Percentiles rank a stretch among this genome's conserved stretches.
These are phyloP conservation scores for Beauveria varroae DNA, from an alignment of 2,329 filamentous ascomycete species.

Conservation along the genomic window DNA sequence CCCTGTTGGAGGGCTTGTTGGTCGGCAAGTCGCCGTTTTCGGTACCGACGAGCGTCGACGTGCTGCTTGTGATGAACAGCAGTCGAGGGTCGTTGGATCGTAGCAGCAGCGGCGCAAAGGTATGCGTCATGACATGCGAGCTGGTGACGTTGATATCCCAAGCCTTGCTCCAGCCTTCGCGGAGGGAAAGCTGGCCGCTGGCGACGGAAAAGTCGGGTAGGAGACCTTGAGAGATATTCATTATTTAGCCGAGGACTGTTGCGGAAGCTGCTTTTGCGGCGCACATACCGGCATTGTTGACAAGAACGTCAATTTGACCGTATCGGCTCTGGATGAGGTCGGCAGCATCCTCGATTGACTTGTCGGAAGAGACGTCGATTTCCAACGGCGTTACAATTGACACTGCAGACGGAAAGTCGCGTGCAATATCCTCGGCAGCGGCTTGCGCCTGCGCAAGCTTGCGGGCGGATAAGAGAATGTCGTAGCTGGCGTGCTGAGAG, in stretches of 20 bases:
- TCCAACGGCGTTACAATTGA: slow-evolving; percentile 39
- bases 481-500: slow-evolving; percentile 38
- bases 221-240: slow-evolving; percentile 20
- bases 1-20: slow-evolving; percentile 15
- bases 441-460: slow-evolving; percentile 40
- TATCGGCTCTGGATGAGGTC: slow-evolving; percentile 32
- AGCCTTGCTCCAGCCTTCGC: slow-evolving; percentile 33
- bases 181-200: slow-evolving; percentile 20
- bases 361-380: slow-evolving; percentile 47
- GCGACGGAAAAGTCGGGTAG: slow-evolving; percentile 29
- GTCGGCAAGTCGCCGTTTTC: slow-evolving; percentile 13
- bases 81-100: slow-evolving; percentile 32
- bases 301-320: slow-evolving; percentile 41
- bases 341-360: slow-evolving; percentile 40
- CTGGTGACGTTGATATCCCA: slow-evolving; percentile 41
- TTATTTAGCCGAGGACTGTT: neutral
- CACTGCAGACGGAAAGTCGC: slow-evolving; percentile 30
- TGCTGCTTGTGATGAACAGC: slow-evolving; percentile 39
- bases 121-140: slow-evolving; percentile 33
- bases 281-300: slow-evolving; percentile 30
- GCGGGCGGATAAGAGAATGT: slow-evolving; percentile 49
- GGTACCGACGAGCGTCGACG: slow-evolving; percentile 24
- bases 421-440: slow-evolving; percentile 34
- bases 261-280: neutral
- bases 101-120: slow-evolving; percentile 38